A percentile compares a stretch with the other conserved stretches of the same genome.
Evolutionary conservation across 768 basidiomycete genomes (phyloP).

Genomic region (Mycena vitilis): DNA sequence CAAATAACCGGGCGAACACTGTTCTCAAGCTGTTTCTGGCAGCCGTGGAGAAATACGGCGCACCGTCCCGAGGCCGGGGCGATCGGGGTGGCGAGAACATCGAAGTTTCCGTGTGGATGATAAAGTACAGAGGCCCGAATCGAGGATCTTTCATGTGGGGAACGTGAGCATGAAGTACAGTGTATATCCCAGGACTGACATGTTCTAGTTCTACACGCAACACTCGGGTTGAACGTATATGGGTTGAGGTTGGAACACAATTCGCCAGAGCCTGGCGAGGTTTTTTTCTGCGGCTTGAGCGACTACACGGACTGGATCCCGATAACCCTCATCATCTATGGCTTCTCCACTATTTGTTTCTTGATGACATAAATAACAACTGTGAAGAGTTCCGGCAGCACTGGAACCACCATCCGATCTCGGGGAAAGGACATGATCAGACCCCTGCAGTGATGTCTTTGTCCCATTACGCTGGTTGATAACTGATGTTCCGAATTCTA

Average conservation of each 20-base stretch:
- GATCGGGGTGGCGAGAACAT: slow-evolving; percentile 5
- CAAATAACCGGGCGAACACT: neutral
- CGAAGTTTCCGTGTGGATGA: slow-evolving; percentile 5
- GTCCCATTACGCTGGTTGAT: too few relatives aligned
- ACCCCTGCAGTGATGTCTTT: neutral
- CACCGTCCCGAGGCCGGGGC: neutral
- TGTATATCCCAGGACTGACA: too few relatives aligned
- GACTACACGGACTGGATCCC: neutral
- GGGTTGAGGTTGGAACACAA: slow-evolving; percentile 7
- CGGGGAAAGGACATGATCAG: slow-evolving; percentile 18
- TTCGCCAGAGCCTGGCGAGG: slow-evolving; percentile 1
- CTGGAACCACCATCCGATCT: slow-evolving; percentile 1
- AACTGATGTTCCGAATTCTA: neutral
- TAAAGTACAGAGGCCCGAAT: neutral
- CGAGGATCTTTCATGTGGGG: slow-evolving; percentile 1
- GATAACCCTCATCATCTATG: neutral
- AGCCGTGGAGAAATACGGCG: neutral
- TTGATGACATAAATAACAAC: neutral
- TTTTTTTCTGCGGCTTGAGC: neutral
- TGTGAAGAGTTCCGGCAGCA: neutral
- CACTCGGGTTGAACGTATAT: slow-evolving; percentile 1
- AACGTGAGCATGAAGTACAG: neutral
- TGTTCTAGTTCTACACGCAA: neutral
- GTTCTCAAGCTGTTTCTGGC: neutral
- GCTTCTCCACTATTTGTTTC: neutral